Percentiles rank a stretch among this genome's conserved stretches.
Evolutionary conservation across 2,329 filamentous ascomycete species (phyloP).

Genomic region (Botryotinia convoluta): DNA sequence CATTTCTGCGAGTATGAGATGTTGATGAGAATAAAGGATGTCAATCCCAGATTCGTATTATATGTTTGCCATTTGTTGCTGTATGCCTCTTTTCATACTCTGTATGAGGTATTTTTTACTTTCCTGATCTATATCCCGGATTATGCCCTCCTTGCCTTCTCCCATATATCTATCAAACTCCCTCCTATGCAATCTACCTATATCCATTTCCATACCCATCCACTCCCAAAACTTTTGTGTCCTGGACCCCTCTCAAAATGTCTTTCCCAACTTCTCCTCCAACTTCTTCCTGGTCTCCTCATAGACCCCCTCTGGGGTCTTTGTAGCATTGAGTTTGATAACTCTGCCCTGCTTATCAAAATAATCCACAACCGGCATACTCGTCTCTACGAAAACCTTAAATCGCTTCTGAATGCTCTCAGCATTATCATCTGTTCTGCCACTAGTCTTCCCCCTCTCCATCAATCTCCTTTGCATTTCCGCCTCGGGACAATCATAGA

Average conservation of each 20-base stretch:
- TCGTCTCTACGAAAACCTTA: conserved; percentile 88
- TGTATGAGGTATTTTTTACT: conserved; percentile 24
- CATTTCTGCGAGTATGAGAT: not conserved
- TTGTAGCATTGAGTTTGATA: conserved; percentile 73
- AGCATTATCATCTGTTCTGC: conserved; percentile 87
- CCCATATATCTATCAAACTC: conserved; percentile 14
- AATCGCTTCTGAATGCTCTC: conserved; percentile 97
- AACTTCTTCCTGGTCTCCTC: conserved; percentile 52
- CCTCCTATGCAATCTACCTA: conserved; percentile 1
- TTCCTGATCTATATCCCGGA: conserved; percentile 16
- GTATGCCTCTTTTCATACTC: not conserved
- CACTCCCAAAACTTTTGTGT: not conserved
- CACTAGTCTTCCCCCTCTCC: conserved; percentile 44
- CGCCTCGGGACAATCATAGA: conserved; percentile 89
- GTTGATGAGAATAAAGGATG: conserved; percentile 21
- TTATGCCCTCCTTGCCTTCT: conserved; percentile 12
- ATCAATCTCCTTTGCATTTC: conserved; percentile 59
- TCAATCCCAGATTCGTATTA: conserved; percentile 2
- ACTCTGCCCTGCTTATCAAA: conserved; percentile 76
- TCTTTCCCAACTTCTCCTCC: conserved; percentile 47
- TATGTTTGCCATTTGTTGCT: not conserved
- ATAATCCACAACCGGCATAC: conserved; percentile 93
- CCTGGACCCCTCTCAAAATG: conserved; percentile 38
- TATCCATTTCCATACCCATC: conserved; percentile 1
- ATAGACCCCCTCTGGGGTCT: conserved; percentile 61